These are phyloP conservation scores for Fistulinella prunicolor DNA, from an alignment of 768 basidiomycete genomes.

Conservation along the genomic window DNA sequence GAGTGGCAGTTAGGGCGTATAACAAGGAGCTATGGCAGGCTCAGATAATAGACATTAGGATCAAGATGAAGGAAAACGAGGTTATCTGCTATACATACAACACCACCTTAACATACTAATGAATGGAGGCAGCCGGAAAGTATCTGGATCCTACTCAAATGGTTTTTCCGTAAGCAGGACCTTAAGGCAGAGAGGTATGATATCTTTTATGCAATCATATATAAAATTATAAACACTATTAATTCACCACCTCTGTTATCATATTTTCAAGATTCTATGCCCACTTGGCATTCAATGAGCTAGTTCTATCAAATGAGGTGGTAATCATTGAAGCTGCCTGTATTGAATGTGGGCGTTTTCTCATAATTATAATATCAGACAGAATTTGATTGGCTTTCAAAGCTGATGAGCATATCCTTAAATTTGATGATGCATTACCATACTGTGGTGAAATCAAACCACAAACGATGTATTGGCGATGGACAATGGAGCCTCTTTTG, in stretches of 20 bases:
- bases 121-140: background rate
- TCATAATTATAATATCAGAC: background rate
- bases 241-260: background rate
- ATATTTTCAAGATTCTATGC: background rate
- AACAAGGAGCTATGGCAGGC: background rate
- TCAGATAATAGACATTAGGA: background rate
- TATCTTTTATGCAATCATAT: too few species aligned
- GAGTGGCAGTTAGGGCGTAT: background rate
- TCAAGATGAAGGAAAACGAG: background rate
- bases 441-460: background rate
- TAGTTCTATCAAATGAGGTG: background rate
- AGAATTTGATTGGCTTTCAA: background rate
- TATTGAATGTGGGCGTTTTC: background rate
- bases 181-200: background rate
- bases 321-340: background rate
- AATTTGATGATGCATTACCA: background rate
- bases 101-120: background rate
- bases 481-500: background rate
- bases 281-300: background rate
- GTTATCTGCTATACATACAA: background rate
- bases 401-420: background rate
- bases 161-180: constrained; percentile 1
- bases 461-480: background rate
- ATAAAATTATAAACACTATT: background rate
- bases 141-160: background rate